phyloP scores from a whole-genome alignment of 345 rosid species.

The Dipteronia sinensis region DNA sequence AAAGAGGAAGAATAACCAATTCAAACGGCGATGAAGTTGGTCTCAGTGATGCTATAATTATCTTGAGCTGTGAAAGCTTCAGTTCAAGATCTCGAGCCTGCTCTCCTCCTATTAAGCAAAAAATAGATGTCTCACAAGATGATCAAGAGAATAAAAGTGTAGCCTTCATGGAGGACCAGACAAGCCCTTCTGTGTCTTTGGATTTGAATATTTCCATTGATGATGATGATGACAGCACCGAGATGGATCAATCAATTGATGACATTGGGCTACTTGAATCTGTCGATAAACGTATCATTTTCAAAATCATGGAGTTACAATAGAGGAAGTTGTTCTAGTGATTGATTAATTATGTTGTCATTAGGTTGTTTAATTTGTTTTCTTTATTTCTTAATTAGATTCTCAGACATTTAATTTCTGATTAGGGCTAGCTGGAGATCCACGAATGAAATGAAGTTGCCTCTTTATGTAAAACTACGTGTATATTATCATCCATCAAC shows the following conservation, averaged over 20 bases:
- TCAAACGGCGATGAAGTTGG: constrained; percentile 50
- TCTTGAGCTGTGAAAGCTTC: constrained; percentile 77
- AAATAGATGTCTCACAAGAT: constrained; percentile 36
- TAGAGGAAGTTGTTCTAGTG: neutral
- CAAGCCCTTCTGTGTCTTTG: constrained; percentile 47
- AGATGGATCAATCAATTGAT: constrained; percentile 43
- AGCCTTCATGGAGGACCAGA: constrained; percentile 24
- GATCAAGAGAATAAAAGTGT: constrained; percentile 19
- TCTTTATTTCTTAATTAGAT: constrained; percentile 12
- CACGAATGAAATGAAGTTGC: neutral
- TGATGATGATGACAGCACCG: constrained; percentile 47
- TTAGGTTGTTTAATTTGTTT: neutral
- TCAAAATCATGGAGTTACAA: constrained; percentile 45
- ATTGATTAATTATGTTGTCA: neutral
- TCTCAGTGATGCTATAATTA: constrained; percentile 65
- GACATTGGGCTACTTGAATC: constrained; percentile 74
- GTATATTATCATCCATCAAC: constrained; percentile 33
- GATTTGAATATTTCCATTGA: constrained; percentile 77
- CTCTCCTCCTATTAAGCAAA: constrained; percentile 52
- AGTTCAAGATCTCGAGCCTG: constrained; percentile 74
- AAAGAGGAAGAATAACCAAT: constrained; percentile 56
- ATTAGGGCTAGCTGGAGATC: neutral
- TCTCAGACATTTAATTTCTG: constrained; percentile 8
- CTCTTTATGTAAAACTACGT: constrained; percentile 36
- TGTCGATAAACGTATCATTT: constrained; percentile 61